Evolutionary conservation across 2,329 filamentous ascomycete genomes (phyloP).

Genomic region (Huntiella moniliformis): DNA sequence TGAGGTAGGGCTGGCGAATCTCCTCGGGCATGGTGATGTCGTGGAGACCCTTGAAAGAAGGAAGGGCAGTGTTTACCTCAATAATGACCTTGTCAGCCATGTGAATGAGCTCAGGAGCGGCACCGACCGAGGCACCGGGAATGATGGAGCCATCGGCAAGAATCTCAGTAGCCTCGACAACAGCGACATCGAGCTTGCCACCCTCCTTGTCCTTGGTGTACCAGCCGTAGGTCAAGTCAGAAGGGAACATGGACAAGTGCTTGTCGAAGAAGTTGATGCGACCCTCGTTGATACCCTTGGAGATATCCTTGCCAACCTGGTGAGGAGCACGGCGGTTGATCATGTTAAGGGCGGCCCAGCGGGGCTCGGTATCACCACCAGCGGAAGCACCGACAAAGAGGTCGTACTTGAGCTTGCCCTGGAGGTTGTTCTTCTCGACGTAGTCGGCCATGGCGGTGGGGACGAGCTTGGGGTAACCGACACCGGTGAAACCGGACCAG

Average conservation of each 20-base stretch:
- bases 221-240: constrained; percentile 62
- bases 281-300: constrained; percentile 77
- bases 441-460: constrained; percentile 72
- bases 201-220: constrained; percentile 65
- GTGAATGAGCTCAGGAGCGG: constrained; percentile 69
- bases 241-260: constrained; percentile 81
- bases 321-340: constrained; percentile 71
- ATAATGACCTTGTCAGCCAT: constrained; percentile 89
- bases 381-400: constrained; percentile 83
- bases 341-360: constrained; percentile 82
- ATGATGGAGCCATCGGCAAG: constrained; percentile 79
- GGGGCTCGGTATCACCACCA: constrained; percentile 75
- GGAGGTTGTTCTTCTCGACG: constrained; percentile 68
- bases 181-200: constrained; percentile 61
- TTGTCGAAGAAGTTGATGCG: constrained; percentile 88
- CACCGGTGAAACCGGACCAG: constrained; percentile 82
- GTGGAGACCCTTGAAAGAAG: constrained; percentile 72
- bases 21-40: constrained; percentile 85
- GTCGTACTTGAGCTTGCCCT: constrained; percentile 70
- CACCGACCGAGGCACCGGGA: constrained; percentile 69
- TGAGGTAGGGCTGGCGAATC: constrained; percentile 62
- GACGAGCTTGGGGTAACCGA: constrained; percentile 61
- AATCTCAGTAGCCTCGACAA: constrained; percentile 74
- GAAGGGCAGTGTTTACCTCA: constrained; percentile 74
- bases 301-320: constrained; percentile 78